Conservation (phyloP, 2,329 filamentous ascomycete genomes). For the Didymella lethalis region DNA sequence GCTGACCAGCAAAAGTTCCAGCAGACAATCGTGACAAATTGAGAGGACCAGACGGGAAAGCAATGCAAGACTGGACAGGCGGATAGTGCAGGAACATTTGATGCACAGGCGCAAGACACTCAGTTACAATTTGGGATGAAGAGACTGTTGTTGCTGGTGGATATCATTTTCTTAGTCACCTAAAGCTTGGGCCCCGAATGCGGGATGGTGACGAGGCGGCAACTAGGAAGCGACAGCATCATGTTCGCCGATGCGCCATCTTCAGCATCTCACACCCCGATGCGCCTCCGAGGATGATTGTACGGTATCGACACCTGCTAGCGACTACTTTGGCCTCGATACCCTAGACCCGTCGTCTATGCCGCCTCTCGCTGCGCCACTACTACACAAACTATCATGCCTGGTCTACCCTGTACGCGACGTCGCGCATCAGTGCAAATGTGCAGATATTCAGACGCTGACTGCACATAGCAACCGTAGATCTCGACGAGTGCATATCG, state of each 20-base stretch:
- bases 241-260: conserved; percentile 31
- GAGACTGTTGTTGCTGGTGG: conserved; percentile 9
- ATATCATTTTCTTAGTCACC: conserved; percentile 21
- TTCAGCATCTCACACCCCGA: conserved; percentile 30
- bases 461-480: conserved; percentile 77
- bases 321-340: conserved; percentile 48
- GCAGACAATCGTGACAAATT: conserved; percentile 16
- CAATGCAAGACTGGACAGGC: not conserved
- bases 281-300: conserved; percentile 52
- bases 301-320: conserved; percentile 49
- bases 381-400: conserved; percentile 52
- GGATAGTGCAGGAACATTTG: not conserved
- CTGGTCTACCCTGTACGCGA: conserved; percentile 58
- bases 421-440: conserved; percentile 29
- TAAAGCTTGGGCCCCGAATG: conserved; percentile 30
- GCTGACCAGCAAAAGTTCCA: not conserved
- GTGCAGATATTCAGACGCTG: conserved; percentile 25
- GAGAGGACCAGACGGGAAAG: conserved; percentile 7
- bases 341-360: conserved; percentile 46
- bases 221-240: conserved; percentile 22
- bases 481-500: conserved; percentile 97
- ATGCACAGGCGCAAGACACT: conserved; percentile 1
- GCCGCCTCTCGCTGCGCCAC: conserved; percentile 29
- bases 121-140: not conserved
- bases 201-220: conserved; percentile 13